phyloP scores from a whole-genome alignment of 805 yeast genomes.

The Myxozyma monticola region DNA sequence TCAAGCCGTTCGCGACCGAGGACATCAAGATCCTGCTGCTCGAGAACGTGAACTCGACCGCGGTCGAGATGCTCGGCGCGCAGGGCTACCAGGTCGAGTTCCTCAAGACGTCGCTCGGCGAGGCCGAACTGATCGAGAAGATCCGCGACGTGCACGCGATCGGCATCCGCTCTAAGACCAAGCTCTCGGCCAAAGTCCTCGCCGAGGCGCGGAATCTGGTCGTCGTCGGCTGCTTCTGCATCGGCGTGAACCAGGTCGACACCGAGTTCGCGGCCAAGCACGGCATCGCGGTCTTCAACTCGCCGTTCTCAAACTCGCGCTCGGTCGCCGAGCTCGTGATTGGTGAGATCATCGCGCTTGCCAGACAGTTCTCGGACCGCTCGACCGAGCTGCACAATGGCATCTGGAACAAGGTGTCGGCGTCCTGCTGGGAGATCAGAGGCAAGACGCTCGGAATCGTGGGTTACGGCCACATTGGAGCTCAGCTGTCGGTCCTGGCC shows the following conservation, averaged over 20 bases:
- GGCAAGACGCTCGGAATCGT: conserved; percentile 97
- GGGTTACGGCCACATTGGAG: conserved; percentile 98
- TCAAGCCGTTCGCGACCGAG: conserved; percentile 94
- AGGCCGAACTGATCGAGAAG: conserved; percentile 91
- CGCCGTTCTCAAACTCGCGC: conserved; percentile 97
- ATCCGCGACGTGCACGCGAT: conserved; percentile 92
- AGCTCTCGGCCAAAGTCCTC: conserved; percentile 74
- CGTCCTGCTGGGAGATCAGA: conserved; percentile 98
- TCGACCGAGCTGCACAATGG: conserved; percentile 94
- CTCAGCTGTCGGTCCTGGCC: conserved; percentile 94
- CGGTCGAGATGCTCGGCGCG: conserved; percentile 74
- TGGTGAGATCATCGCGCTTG: conserved; percentile 88
- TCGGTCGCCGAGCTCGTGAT: conserved; percentile 97
- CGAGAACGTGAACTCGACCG: conserved; percentile 93
- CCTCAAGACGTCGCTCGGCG: conserved; percentile 83
- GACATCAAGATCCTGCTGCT: conserved; percentile 88
- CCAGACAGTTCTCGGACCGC: conserved; percentile 96
- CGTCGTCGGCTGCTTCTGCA: conserved; percentile 96
- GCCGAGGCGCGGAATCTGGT: conserved; percentile 86
- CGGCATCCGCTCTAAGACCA: conserved; percentile 97
- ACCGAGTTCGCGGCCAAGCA: conserved; percentile 84
- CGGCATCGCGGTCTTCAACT: conserved; percentile 96
- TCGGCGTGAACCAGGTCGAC: conserved; percentile 98
- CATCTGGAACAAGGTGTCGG: conserved; percentile 94
- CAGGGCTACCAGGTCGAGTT: conserved; percentile 98